Evolutionary conservation across 2,329 filamentous ascomycete species (phyloP), one percentile per base, ranked within the genome.

Genomic region (Aspergillus piperis): DNA sequence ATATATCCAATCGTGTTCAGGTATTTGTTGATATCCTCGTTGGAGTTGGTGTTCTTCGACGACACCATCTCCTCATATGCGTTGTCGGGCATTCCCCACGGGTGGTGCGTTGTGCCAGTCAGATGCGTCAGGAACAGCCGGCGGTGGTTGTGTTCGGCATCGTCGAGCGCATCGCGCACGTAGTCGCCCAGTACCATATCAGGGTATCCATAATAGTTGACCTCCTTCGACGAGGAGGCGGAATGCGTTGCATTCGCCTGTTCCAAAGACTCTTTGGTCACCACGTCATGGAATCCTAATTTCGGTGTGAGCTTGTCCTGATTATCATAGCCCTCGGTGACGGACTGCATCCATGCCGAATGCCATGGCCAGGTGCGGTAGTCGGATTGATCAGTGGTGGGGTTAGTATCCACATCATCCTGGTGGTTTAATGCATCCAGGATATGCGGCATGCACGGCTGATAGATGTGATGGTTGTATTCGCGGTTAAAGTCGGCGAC

Each of bases 401-500:
- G 65, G 36, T 66, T 51, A 11, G 62, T 66, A 8, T 58, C 68
- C 36, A 64, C 65, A 44, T 70, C 68, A 1, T 57, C 51, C 54
- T 70, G 70, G 10, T 66, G 60, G 52, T 64, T 70, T 6, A 74
- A 54, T 2, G 66, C 67, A 8, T 68, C 61, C 27, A 73, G 64
- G 5, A 75, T 64, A 8, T 75, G 80, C 0, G 80, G 75, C 52
- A 82, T 59, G 48, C 80, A 81, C 0, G 80, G 80, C 44, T 81
- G 77, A 60, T 81, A 81, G 21, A 80, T 68, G 54, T 80, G 74
- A 23, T 79, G 71, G 3, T 71, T 64, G 54, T 74, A 75, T 59
- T 81, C 80, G 17, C 73, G 69, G 36, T 81, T 80, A 58, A 78
- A 78, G 39, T 81, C 78, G 2, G 71, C 75, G 2, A 79, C 70